These are phyloP conservation scores for Amanita rubescens DNA, from an alignment of 768 basidiomycete species.

Conservation along the genomic window DNA sequence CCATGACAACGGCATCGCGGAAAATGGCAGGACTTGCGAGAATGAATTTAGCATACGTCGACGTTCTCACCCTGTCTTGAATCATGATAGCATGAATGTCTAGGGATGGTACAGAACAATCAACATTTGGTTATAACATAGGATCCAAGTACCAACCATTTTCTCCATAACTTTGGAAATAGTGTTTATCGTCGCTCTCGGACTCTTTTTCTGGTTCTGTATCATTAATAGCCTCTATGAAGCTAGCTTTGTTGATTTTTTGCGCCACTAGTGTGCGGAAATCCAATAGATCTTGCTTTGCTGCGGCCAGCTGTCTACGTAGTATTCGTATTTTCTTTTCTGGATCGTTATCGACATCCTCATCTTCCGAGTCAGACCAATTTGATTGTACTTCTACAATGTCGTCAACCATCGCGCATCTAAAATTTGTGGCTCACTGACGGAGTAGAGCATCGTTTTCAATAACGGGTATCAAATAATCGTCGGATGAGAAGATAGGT, in stretches of 20 bases:
- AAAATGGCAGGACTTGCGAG: conserved; percentile 76
- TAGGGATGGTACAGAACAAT: conserved; percentile 21
- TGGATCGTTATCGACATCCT: conserved; percentile 29
- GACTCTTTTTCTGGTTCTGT: conserved; percentile 17
- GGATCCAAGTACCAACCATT: conserved; percentile 50
- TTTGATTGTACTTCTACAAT: background rate
- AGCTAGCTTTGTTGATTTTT: conserved; percentile 38
- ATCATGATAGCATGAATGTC: conserved; percentile 98
- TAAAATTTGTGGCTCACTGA: conserved; percentile 29
- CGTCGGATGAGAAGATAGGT: conserved; percentile 62
- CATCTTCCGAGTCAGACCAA: conserved; percentile 56
- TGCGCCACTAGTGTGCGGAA: conserved; percentile 52
- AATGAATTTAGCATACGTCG: conserved; percentile 90
- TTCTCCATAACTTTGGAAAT: conserved; percentile 84
- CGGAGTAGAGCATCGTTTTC: conserved; percentile 88
- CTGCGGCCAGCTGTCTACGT: conserved; percentile 51
- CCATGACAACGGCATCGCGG: conserved; percentile 80
- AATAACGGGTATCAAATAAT: conserved; percentile 73
- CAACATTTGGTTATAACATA: background rate
- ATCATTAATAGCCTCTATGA: conserved; percentile 37
- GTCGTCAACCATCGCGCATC: background rate
- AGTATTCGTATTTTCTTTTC: conserved; percentile 46
- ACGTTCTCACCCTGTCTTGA: conserved; percentile 88
- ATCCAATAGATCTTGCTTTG: conserved; percentile 54
- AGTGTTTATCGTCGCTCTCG: conserved; percentile 83